Evolutionary conservation across 176 grass and related monocot genomes (phyloP), one percentile per base, ranked within the genome.

Genomic region (Carex myosuroides): DNA sequence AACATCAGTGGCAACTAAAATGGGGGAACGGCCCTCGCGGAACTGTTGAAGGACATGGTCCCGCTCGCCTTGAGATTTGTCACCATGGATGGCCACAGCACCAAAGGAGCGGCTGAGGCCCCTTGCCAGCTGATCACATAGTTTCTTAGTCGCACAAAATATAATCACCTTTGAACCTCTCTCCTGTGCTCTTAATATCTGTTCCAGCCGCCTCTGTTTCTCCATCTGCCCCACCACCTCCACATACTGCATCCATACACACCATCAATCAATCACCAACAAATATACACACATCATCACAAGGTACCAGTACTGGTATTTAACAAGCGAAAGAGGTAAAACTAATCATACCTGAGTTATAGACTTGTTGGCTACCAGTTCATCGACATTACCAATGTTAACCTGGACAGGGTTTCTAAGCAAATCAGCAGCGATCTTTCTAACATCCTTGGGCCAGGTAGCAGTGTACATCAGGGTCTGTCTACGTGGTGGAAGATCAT

Each of bases 381-480:
- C 96, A 81, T 99, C 87, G 3, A 99, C 90, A 60, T 50, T 99
- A 42, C 96, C 96, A 67, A 99, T 99, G 79, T 95, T 99, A 35
- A 99, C 93, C 89, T 95, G 89, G 21, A 99, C 89, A 73, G 93
- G 96, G 86, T 92, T 88, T 85, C 86, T 99, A 5, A 99, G 88
- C 68, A 99, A 90, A 95, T 99, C 96, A 37, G 81, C 90, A 57
- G 96, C 96, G 72, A 99, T 99, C 89, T 95, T 99, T 48, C 91
- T 95, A 52, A 99, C 91, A 71, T 99, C 93, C 85, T 99, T 99
- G 16, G 93, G 93, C 96, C 96, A 99, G 83, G 96, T 99, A 50
- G 96, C 96, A 52, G 96, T 95, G 62, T 99, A 99, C 96, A 99
- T 99, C 79, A 99, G 87, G 77, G 96, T 99, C 52, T 99, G 96